phyloP scores from a whole-genome alignment of 106 monocot genomes.

The Agapanthus africanus region DNA sequence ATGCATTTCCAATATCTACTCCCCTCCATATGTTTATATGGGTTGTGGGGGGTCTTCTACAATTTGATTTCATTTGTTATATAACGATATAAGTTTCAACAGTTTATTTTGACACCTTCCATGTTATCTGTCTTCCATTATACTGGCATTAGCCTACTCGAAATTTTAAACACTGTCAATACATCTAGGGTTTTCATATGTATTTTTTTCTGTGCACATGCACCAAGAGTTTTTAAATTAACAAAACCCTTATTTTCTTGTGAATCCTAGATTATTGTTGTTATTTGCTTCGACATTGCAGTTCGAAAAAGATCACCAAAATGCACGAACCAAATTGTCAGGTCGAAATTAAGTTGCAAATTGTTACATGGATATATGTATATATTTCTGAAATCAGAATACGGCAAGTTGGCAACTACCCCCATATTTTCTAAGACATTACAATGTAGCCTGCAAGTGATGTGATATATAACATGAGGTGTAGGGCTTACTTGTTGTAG shows the following conservation, averaged over 20 bases:
- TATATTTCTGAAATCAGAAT: slow-evolving; percentile 1
- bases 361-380: background rate
- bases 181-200: background rate
- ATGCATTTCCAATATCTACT: no score
- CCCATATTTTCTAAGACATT: background rate
- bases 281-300: background rate
- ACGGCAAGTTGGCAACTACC: background rate
- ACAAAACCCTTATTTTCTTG: no score
- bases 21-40: background rate
- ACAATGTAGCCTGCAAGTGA: background rate
- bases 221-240: background rate
- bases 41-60: background rate
- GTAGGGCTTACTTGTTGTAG: background rate
- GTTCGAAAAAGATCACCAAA: background rate
- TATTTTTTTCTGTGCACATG: background rate
- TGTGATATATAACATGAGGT: background rate
- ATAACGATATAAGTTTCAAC: background rate
- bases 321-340: background rate
- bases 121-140: no score
- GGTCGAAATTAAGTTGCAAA: background rate
- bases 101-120: background rate
- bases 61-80: background rate
- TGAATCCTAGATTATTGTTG: background rate
- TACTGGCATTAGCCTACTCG: background rate
- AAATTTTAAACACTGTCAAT: background rate